Base-by-base conservation (phyloP, 768 basidiomycete species). In the Lentinula sp. region DNA sequence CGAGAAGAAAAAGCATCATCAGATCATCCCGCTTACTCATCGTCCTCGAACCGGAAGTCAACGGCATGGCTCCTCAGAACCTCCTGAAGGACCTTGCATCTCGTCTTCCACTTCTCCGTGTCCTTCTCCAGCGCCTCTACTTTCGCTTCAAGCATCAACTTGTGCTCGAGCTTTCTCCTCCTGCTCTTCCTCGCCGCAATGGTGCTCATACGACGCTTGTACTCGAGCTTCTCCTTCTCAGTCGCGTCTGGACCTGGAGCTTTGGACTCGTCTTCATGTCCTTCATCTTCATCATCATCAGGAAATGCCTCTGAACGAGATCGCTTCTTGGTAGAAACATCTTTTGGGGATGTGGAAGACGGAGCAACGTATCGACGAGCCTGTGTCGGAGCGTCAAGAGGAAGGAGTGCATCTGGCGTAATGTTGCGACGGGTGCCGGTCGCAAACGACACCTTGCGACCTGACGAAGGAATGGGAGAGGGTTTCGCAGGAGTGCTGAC, bases 361-460 rank as follows among this genome's bases (percentile, higher is more conserved):
- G 90, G 86, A 0, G 80, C 80, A 15, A 83, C 66, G 67, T 94
- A 95, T n/a, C 82, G 82, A 64, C 93, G 85, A 0, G 81, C 49
- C 68, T 95, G 93, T 1, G 88, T 91, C 0, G 93, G 93, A 1
- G 93, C 93, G 57, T 89, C 85, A 66, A 86, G 69, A 20, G 87
- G 80, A 23, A 94, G 81, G 20, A 92, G 80, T 2, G 79, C 67
- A 36, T 82, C 81, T 2, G 90, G 86, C 3, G 82, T 83, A 45
- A 87, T 74, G 70, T 87, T 86, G 71, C 84, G 86, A 63, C 90
- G 85, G 6, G 59, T 60, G 15, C 59, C 59, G 4, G 59, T 60
- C 71, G 62, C 12, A 61, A 61, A 33, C 61, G 57, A 56, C 39
- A 43, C 41, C 58, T 64, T 45, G 75, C 74, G 28, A 73, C 80